Percentiles rank a stretch among this genome's conserved stretches.
Conservation (phyloP, 257 asterid species). For the Ligustrum vulgare region DNA sequence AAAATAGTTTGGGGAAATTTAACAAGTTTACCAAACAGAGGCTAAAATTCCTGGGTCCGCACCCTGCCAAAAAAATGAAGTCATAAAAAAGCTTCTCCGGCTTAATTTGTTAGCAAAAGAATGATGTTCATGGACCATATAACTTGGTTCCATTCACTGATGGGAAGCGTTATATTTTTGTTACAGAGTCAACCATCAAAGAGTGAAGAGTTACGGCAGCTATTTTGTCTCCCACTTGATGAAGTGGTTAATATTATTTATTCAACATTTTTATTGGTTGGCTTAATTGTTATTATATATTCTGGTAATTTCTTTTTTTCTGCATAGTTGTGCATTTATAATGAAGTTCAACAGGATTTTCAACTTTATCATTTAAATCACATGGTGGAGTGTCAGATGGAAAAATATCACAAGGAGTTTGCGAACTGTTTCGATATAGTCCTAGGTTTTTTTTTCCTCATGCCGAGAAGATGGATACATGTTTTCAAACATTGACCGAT, state of each 20-base stretch:
- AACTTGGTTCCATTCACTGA: slow-evolving; percentile 22
- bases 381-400: slow-evolving; percentile 7
- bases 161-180: slow-evolving; percentile 18
- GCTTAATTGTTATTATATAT: neutral
- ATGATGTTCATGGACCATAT: slow-evolving; percentile 1
- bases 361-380: slow-evolving; percentile 7
- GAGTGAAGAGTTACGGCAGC: slow-evolving; percentile 92
- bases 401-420: neutral
- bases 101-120: neutral
- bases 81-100: neutral
- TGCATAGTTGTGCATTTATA: slow-evolving; percentile 4
- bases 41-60: no score
- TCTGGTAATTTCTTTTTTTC: neutral
- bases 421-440: neutral
- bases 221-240: slow-evolving; percentile 84
- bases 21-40: no score
- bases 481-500: neutral
- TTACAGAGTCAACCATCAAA: slow-evolving; percentile 62
- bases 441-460: neutral
- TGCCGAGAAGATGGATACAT: neutral
- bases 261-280: neutral
- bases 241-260: slow-evolving; percentile 62
- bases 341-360: neutral
- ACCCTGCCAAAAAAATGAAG: no score
- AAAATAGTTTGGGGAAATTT: no score